Percentiles rank a stretch among this genome's conserved stretches.
phyloP scores from a whole-genome alignment of 495 filamentous ascomycete species.

The Penicillium samsonianum region DNA sequence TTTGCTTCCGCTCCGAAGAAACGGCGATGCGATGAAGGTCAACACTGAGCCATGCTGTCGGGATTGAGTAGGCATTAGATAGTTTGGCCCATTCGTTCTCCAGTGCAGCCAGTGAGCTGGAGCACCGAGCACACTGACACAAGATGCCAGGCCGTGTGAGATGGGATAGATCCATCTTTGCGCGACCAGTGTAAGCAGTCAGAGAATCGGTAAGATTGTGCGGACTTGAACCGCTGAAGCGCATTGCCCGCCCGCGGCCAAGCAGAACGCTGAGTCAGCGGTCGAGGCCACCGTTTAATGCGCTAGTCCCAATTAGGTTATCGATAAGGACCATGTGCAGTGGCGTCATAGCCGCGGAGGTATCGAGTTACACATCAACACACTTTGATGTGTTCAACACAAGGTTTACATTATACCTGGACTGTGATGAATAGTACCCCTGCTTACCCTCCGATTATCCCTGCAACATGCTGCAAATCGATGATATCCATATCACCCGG shows the following conservation, averaged over 20 bases:
- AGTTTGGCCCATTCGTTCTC: conserved; percentile 53
- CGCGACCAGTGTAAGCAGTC: conserved; percentile 6
- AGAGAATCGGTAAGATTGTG: conserved; percentile 6
- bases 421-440: background rate
- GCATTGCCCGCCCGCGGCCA: background rate
- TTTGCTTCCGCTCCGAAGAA: conserved; percentile 43
- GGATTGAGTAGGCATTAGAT: conserved; percentile 44
- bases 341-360: conserved; percentile 15
- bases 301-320: conserved; percentile 18
- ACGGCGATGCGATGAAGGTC: conserved; percentile 46
- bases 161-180: conserved; percentile 42
- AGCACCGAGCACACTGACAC: conserved; percentile 47
- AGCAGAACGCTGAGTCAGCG: conserved; percentile 24
- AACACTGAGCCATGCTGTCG: conserved; percentile 47
- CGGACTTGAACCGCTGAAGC: conserved; percentile 4
- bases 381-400: background rate
- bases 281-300: conserved; percentile 15
- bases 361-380: background rate
- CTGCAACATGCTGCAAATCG: background rate
- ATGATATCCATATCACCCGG: background rate
- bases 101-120: conserved; percentile 48
- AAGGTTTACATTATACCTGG: background rate
- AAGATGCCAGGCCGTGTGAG: conserved; percentile 45
- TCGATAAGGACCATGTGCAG: conserved; percentile 17
- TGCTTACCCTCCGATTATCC: background rate